Percentiles rank a stretch among this genome's conserved stretches.
phyloP scores from a whole-genome alignment of 176 grass and related monocot species.

The bread wheat (Triticum aestivum) region IWGSC_CS_RefSeq_v2.1 NC_057806.1:666068125-666068624 shows the following conservation, averaged over 20 bases:
- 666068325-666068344: slow-evolving; percentile 87
- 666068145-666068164: slow-evolving; percentile 40
- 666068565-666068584: slow-evolving; percentile 20
- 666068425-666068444: slow-evolving; percentile 92
- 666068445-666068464: slow-evolving; percentile 97
- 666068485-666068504: neutral
- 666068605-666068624: neutral
- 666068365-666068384: slow-evolving; percentile 90
- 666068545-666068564: slow-evolving; percentile 10
- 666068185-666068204: slow-evolving; percentile 40
- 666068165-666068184: slow-evolving; percentile 26
- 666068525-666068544: slow-evolving; percentile 2
- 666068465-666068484: slow-evolving; percentile 22
- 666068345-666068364: slow-evolving; percentile 92
- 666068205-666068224: slow-evolving; percentile 38
- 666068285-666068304: slow-evolving; percentile 65
- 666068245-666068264: slow-evolving; percentile 48
- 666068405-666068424: slow-evolving; percentile 97
- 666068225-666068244: slow-evolving; percentile 17
- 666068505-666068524: slow-evolving; percentile 8
- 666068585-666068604: neutral
- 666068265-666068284: slow-evolving; percentile 37
- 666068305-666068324: slow-evolving; percentile 81
- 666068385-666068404: slow-evolving; percentile 84
- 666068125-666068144: slow-evolving; percentile 22